These are phyloP conservation scores for Eutrema heterophyllum DNA, from an alignment of 345 rosid species.

Conservation along the genomic window DNA sequence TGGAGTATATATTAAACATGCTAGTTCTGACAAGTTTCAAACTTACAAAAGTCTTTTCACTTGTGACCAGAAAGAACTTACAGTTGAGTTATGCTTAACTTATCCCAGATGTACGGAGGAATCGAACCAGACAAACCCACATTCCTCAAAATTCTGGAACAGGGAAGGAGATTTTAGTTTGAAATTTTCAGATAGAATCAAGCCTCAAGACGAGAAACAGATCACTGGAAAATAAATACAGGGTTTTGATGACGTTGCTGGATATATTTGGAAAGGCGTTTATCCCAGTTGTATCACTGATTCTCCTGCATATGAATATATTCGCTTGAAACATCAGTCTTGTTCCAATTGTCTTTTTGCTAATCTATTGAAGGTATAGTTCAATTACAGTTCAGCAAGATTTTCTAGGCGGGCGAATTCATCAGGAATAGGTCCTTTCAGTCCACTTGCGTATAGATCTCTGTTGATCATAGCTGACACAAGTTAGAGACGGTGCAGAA, in stretches of 20 bases:
- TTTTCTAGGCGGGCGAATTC: conserved; percentile 30
- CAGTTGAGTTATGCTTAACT: no score
- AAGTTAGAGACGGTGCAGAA: neutral
- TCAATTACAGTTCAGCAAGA: conserved; percentile 33
- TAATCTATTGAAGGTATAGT: neutral
- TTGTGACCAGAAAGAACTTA: neutral
- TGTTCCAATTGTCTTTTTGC: neutral
- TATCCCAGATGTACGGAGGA: conserved; percentile 16
- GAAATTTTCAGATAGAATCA: neutral
- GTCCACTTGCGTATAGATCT: conserved; percentile 47
- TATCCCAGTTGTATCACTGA: conserved; percentile 39
- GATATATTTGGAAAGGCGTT: conserved; percentile 32
- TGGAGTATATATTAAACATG: neutral
- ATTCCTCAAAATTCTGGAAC: conserved; percentile 29
- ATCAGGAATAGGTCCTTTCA: conserved; percentile 43
- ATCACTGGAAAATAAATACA: neutral
- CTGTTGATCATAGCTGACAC: neutral
- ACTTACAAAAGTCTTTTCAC: neutral
- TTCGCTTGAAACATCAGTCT: neutral
- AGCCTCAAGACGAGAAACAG: neutral
- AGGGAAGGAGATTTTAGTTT: neutral
- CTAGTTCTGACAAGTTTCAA: neutral
- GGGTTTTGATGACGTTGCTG: conserved; percentile 5
- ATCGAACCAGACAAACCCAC: conserved; percentile 14
- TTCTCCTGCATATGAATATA: conserved; percentile 35